Evolutionary conservation across 148 eudicot genomes (phyloP).

Genomic region (Silene conica): DNA sequence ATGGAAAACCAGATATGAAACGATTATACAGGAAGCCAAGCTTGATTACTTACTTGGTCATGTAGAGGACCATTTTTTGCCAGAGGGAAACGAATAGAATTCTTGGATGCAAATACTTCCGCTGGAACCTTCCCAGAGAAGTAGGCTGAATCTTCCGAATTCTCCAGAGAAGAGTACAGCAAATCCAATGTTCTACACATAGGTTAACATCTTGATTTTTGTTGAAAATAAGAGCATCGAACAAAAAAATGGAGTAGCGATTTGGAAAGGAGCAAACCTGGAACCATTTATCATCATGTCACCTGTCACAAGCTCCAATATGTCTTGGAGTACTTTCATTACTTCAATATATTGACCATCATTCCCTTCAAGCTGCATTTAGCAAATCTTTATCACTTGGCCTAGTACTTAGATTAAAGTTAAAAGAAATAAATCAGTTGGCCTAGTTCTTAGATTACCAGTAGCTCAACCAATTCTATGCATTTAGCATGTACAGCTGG

Average conservation of each 20-base stretch:
- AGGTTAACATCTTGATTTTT: slow-evolving; percentile 16
- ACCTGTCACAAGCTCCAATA: slow-evolving; percentile 76
- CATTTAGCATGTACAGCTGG: slow-evolving; percentile 68
- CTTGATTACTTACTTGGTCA: slow-evolving; percentile 62
- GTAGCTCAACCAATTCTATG: slow-evolving; percentile 54
- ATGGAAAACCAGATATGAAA: neutral
- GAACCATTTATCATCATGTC: slow-evolving; percentile 80
- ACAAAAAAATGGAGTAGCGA: slow-evolving; percentile 11
- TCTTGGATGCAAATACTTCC: slow-evolving; percentile 72
- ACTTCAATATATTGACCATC: slow-evolving; percentile 50
- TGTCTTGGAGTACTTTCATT: slow-evolving; percentile 85
- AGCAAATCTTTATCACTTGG: slow-evolving; percentile 8
- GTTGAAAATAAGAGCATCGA: neutral
- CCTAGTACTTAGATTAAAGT: neutral
- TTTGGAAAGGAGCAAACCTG: slow-evolving; percentile 45
- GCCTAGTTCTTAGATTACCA: slow-evolving; percentile 45
- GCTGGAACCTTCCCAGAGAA: slow-evolving; percentile 44
- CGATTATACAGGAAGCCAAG: slow-evolving; percentile 1
- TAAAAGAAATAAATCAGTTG: neutral
- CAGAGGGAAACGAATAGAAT: slow-evolving; percentile 76
- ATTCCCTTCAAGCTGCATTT: slow-evolving; percentile 63
- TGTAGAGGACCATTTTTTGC: slow-evolving; percentile 49
- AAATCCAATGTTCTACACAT: slow-evolving; percentile 59
- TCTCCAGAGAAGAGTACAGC: slow-evolving; percentile 40
- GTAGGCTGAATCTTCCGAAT: slow-evolving; percentile 33